Evolutionary conservation across 2,329 filamentous ascomycete genomes (phyloP).

Genomic region (Tricladium varicosporioides): DNA sequence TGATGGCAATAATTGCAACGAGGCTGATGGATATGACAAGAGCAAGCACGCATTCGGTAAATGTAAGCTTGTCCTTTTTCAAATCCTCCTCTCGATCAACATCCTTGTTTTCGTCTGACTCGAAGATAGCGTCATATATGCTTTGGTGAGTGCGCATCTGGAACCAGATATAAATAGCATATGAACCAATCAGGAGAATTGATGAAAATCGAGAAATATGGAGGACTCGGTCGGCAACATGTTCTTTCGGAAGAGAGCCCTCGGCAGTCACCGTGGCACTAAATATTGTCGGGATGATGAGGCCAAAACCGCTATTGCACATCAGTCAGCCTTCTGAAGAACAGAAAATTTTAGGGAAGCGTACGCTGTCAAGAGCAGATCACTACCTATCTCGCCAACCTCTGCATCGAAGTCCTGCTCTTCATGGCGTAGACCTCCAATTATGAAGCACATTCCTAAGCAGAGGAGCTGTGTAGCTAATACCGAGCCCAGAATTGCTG

Average conservation of each 20-base stretch:
- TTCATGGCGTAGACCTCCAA: conserved; percentile 66
- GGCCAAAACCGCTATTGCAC: conserved; percentile 43
- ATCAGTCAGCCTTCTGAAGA: conserved; percentile 7
- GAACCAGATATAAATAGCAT: conserved; percentile 66
- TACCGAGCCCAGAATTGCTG: conserved; percentile 80
- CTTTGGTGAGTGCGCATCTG: conserved; percentile 75
- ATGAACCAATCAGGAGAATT: conserved; percentile 68
- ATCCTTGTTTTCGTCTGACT: conserved; percentile 67
- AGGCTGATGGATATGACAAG: conserved; percentile 64
- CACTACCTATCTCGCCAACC: conserved; percentile 76
- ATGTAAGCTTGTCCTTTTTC: conserved; percentile 66
- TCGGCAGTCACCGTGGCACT: conserved; percentile 43
- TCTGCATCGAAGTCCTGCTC: conserved; percentile 72
- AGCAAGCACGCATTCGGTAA: conserved; percentile 69
- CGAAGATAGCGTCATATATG: conserved; percentile 73
- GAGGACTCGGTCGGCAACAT: conserved; percentile 50
- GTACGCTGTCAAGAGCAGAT: conserved; percentile 73
- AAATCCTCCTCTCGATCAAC: conserved; percentile 60
- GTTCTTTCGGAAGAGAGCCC: conserved; percentile 34
- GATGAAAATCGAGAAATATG: conserved; percentile 70
- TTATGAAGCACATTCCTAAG: conserved; percentile 76
- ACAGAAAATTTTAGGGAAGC: conserved; percentile 37
- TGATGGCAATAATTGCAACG: conserved; percentile 72
- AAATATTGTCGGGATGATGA: conserved; percentile 47
- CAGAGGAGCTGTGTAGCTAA: conserved; percentile 80